Conservation (phyloP, 1,139 yeast species). For the Suhomyces panamericanus region DNA sequence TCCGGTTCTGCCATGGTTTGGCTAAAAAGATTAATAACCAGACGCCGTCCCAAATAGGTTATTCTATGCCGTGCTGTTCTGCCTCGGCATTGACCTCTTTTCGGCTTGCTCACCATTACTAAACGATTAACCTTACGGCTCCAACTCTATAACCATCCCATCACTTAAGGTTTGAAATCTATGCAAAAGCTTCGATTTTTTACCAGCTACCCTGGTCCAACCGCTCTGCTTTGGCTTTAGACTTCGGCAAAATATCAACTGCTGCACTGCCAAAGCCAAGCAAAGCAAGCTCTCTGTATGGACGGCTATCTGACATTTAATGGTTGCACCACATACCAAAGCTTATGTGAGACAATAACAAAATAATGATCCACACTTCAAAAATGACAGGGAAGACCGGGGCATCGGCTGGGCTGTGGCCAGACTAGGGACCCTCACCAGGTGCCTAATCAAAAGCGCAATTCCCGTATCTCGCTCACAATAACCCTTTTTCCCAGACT, state of each 20-base stretch:
- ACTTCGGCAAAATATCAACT: neutral
- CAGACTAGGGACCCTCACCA: neutral
- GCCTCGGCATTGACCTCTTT: neutral
- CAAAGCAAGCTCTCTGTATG: neutral
- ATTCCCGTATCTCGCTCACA: neutral
- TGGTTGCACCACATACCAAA: neutral
- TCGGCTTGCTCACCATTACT: no score
- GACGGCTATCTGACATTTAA: no score
- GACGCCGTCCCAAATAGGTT: neutral
- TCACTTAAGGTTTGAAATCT: conserved; percentile 6
- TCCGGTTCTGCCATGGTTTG: neutral
- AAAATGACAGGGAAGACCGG: neutral
- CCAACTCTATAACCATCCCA: neutral
- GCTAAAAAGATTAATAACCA: neutral
- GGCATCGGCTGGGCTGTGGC: neutral
- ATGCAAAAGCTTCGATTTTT: conserved; percentile 5
- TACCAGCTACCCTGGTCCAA: neutral
- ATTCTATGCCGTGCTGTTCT: neutral
- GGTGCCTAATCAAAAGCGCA: neutral
- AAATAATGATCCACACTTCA: neutral
- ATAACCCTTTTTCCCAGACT: neutral
- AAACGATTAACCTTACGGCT: no score
- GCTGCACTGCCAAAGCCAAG: neutral
- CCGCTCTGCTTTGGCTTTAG: conserved; percentile 1
- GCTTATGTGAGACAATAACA: neutral